Evolutionary conservation across 805 yeast genomes (phyloP), one percentile per base, ranked within the genome.

Genomic region (Yamadazyma olivae): DNA sequence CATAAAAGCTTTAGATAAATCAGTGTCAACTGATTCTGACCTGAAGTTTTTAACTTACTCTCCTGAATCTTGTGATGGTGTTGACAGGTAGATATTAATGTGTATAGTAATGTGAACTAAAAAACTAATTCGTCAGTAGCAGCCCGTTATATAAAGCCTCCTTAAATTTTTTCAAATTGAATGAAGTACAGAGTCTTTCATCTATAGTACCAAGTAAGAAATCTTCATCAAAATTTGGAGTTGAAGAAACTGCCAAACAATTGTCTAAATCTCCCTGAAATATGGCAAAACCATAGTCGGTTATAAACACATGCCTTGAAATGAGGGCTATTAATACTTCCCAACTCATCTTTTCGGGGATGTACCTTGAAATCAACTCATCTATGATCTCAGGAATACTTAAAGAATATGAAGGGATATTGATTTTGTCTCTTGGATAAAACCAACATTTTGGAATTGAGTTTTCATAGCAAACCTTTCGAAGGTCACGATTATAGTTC

Each of bases 401-500:
- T 6, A 35, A 3, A 12, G 32, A 17, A 28, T 26, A 26, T 22
- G 17, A 10, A 12, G 33, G 38, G 7, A 27, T 16, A 12, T 25
- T 24, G 19, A 19, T 17, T 19, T 23, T 15, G 8, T 7, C 4
- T 8, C 10, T 10, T 3, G 6, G 6, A 21, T 33, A 35, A 19
- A 30, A 17, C 38, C 38, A 35, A 21, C 38, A 30, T 25, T 24
- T 30, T 6, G 38, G 38, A 16, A 35, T 17, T 15, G 30, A 24
- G 5, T 13, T 16, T 15, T 35, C 38, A 23, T 35, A 25, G n/a
- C 3, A 8, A 4, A 35, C 23, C 12, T 30, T 30, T 25, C 13
- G 13, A 10, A 35, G 4, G n/a, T 35, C 29, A 7, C 31, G 8
- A 21, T n/a, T 4, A n/a, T 17, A 23, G n/a, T 29, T 35, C 5